Evolutionary conservation across 495 filamentous ascomycete genomes (phyloP).

Genomic region (Xylaria telfairii): DNA sequence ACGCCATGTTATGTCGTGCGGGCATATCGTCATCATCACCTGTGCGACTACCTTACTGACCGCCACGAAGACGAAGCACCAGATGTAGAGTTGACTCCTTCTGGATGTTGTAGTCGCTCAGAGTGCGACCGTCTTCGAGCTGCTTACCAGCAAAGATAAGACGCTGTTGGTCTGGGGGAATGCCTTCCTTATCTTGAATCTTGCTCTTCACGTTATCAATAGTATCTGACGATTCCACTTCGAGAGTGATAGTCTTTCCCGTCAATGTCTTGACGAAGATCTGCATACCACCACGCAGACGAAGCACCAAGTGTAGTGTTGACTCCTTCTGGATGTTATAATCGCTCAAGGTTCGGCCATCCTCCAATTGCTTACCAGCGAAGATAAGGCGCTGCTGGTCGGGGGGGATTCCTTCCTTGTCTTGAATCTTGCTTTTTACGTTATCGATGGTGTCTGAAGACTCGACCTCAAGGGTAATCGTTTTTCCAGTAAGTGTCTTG

Average conservation of each 20-base stretch:
- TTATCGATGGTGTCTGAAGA: constrained; percentile 93
- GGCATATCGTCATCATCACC: constrained; percentile 33
- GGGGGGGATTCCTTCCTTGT: constrained; percentile 99
- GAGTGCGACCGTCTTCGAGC: constrained; percentile 81
- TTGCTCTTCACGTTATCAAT: constrained; percentile 94
- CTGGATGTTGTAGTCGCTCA: constrained; percentile 93
- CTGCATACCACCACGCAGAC: constrained; percentile 97
- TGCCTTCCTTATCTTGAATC: constrained; percentile 93
- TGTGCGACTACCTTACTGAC: constrained; percentile 59
- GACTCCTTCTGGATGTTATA: constrained; percentile 99
- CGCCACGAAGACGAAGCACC: constrained; percentile 86
- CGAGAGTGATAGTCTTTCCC: constrained; percentile 90
- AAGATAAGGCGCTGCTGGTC: constrained; percentile 99
- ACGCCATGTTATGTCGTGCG: constrained; percentile 33
- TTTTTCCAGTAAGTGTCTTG: constrained; percentile 85
- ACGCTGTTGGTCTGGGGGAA: constrained; percentile 87
- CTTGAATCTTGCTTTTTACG: constrained; percentile 93
- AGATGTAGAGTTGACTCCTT: constrained; percentile 90
- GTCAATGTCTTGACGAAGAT: constrained; percentile 95
- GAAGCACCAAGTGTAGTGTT: constrained; percentile 95
- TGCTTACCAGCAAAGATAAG: constrained; percentile 93
- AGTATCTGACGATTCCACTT: constrained; percentile 87
- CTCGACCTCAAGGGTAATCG: constrained; percentile 91
- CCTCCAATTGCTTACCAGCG: constrained; percentile 82
- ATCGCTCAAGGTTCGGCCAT: constrained; percentile 89